These are phyloP conservation scores for Hemileia vastatrix DNA, from an alignment of 1,284 basidiomycete genomes.

Conservation along the genomic window DNA sequence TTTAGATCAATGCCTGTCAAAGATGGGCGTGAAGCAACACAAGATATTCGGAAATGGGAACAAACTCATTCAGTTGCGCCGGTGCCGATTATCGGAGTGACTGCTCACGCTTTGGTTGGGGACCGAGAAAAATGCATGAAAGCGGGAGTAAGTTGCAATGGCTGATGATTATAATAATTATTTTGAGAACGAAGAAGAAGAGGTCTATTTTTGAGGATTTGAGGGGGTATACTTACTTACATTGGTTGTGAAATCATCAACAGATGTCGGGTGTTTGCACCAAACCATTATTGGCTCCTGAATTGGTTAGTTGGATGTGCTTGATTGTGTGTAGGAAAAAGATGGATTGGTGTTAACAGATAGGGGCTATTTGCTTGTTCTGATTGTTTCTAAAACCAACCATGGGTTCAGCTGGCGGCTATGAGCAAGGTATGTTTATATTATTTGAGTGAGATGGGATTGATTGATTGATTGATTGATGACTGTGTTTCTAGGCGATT, in stretches of 20 bases:
- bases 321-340: too few relatives aligned
- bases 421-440: slow-evolving; percentile 20
- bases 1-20: slow-evolving; percentile 20
- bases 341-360: too few relatives aligned
- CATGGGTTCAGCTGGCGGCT: slow-evolving; percentile 16
- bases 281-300: slow-evolving; percentile 18
- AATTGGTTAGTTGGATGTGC: slow-evolving; percentile 8
- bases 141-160: slow-evolving; percentile 5
- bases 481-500: slow-evolving; percentile 17
- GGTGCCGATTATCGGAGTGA: slow-evolving; percentile 20
- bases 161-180: neutral
- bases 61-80: slow-evolving; percentile 17
- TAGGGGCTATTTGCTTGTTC: too few relatives aligned
- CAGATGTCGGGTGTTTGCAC: slow-evolving; percentile 23
- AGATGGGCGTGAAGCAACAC: slow-evolving; percentile 19
- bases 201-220: too few relatives aligned
- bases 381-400: too few relatives aligned
- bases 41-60: slow-evolving; percentile 19
- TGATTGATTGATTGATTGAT: too few relatives aligned
- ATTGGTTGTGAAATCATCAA: too few relatives aligned
- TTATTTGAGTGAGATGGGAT: too few relatives aligned
- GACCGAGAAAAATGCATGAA: slow-evolving; percentile 23
- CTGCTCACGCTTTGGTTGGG: slow-evolving; percentile 21
- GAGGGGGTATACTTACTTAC: too few relatives aligned
- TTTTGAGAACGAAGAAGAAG: too few relatives aligned